Evolutionary conservation across 2,329 filamentous ascomycete species (phyloP), one percentile per base, ranked within the genome.

Genomic region (Fusarium sp.): DNA sequence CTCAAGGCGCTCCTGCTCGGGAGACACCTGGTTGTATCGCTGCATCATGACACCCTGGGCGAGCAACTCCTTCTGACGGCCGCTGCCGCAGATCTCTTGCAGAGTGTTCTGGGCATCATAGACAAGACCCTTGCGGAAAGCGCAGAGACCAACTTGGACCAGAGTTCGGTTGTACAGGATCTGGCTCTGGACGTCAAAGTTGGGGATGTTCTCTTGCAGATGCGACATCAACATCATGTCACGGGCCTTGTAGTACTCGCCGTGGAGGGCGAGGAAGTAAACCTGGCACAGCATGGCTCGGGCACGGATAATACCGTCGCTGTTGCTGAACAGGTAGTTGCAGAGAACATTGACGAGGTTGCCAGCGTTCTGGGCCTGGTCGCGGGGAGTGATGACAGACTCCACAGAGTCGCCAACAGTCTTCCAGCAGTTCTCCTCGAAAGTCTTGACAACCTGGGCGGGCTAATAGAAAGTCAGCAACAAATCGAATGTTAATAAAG

Each of bases 141-240:
- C 97, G 82, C 97, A 99, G 67, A 99, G 94, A 78, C 97, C 97
- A 70, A 99, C 96, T 85, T 99, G 97, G 47, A 98, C 97, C 37
- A 99, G 90, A 2, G 97, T 98, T 77, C 97, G 92, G 90, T 99
- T 99, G 92, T 97, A 99, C 67, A 99, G 92, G 72, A 99, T 99
- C 86, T 99, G 97, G 65, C 95, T 97, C 86, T 93, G 95, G 78
- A 99, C 94, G 81, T 99, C 97, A 81, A 99, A 99, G 86, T 94
- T 97, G 86, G 91, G 90, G 83, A 99, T 99, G 65, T 94, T 97
- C 88, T 99, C 97, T 82, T 98, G 96, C 82, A 99, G 88, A 87
- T 99, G 97, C 20, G 97, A 99, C 95, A 99, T 99, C 84, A 99
- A 91, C 93, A 98, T 97, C 93, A 99, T 96, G 84, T 99, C 97